A percentile compares a stretch with the other conserved stretches of the same genome.
Evolutionary conservation across 2,329 filamentous ascomycete genomes (phyloP).

Genomic region (Zopfia rhizophila): DNA sequence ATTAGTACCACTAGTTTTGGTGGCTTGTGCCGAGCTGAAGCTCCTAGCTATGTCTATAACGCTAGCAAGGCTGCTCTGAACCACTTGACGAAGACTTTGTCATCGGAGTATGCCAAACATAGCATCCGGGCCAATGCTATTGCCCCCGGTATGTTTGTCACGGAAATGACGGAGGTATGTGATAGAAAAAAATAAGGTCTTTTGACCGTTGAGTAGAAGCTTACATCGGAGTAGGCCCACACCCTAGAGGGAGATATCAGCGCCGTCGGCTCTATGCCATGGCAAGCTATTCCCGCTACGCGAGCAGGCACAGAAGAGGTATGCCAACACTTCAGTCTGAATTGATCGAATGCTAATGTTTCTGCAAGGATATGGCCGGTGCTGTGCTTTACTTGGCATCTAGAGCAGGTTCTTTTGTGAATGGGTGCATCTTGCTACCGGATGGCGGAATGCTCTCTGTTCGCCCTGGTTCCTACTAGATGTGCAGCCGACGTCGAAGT

Average conservation of each 20-base stretch:
- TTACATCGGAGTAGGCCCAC: constrained; percentile 13
- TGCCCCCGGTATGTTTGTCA: constrained; percentile 7
- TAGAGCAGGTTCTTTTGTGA: constrained; percentile 10
- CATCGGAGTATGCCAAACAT: constrained; percentile 2
- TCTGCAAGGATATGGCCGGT: constrained; percentile 6
- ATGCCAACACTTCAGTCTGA: constrained; percentile 1
- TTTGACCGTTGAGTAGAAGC: constrained; percentile 10
- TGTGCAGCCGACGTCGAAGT: too few relatives aligned
- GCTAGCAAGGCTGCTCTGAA: constrained; percentile 8
- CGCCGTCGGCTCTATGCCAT: constrained; percentile 1
- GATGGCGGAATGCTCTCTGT: constrained; percentile 7
- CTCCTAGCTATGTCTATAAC: constrained; percentile 7
- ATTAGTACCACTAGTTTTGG: constrained; percentile 7
- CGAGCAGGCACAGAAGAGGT: constrained; percentile 6
- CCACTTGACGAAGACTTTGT: constrained; percentile 6
- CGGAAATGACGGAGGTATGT: constrained; percentile 9
- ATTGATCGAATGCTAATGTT: neutral
- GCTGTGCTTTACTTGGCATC: constrained; percentile 8
- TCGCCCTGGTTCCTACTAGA: constrained; percentile 7
- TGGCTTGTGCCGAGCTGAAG: neutral
- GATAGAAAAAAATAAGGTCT: constrained; percentile 10
- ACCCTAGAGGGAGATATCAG: constrained; percentile 11
- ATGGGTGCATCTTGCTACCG: constrained; percentile 5
- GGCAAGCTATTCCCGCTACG: constrained; percentile 6
- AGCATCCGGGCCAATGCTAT: constrained; percentile 6